Evolutionary conservation across 1,284 basidiomycete species (phyloP).

Genomic region (Malassezia psittaci): DNA sequence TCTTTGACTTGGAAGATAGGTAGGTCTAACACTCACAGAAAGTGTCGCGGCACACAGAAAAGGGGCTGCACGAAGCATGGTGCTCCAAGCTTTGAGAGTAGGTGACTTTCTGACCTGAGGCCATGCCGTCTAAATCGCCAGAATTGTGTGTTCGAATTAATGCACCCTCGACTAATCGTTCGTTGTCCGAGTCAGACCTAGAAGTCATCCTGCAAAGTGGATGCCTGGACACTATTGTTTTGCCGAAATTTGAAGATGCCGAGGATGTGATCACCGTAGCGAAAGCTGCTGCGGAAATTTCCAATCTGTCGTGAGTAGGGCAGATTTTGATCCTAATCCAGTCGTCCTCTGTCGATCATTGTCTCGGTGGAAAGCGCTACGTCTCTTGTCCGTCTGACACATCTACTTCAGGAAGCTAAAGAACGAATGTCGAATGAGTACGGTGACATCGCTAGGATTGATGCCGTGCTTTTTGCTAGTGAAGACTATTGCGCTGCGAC

Average conservation of each 20-base stretch:
- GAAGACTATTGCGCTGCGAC: conserved; percentile 64
- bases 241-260: conserved; percentile 41
- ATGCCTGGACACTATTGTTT: conserved; percentile 26
- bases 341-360: conserved; percentile 22
- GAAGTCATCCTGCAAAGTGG: conserved; percentile 31
- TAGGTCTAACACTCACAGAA: background rate
- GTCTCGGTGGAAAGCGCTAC: conserved; percentile 40
- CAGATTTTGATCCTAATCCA: conserved; percentile 10
- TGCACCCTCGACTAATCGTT: conserved; percentile 24
- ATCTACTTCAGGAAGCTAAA: conserved; percentile 21
- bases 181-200: conserved; percentile 31
- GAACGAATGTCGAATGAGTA: background rate
- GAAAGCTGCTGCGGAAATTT: conserved; percentile 12
- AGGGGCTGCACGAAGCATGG: conserved; percentile 31
- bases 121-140: conserved; percentile 18
- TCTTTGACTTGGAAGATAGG: conserved; percentile 43
- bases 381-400: conserved; percentile 28
- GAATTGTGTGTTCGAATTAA: conserved; percentile 45
- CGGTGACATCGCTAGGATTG: conserved; percentile 16
- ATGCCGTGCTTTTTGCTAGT: conserved; percentile 36
- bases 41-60: conserved; percentile 40
- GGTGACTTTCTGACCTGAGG: conserved; percentile 8
- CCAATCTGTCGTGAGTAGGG: background rate
- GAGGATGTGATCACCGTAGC: conserved; percentile 28
- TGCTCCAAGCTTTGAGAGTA: conserved; percentile 33